Evolutionary conservation across 2,329 filamentous ascomycete genomes (phyloP), one percentile per base, ranked within the genome.

Genomic region (Curvularia hawaiiensis): DNA sequence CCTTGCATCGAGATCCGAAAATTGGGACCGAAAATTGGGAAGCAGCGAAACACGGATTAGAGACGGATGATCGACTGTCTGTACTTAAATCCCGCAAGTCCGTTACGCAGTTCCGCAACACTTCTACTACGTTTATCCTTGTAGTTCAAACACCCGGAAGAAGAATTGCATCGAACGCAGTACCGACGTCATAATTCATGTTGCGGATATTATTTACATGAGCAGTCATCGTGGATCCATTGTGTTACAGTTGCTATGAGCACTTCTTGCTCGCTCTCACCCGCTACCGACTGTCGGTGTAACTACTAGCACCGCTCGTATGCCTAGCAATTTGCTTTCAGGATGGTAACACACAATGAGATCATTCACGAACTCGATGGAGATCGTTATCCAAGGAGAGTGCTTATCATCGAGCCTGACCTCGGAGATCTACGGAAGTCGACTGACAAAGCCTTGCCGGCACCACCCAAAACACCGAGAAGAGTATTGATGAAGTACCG

Each of bases 361-460:
- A 49, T 30, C 4, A 45, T 59, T 43, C 24, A 54, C 31, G 31
- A 48, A 24, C 59, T 57, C 24, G 51, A 58, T 3, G 39, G 47
- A 10, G 48, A 43, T 2, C 55, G 58, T 12, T 59, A 54, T 46
- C 48, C 58, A 9, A 56, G 62, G 14, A 61, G 45, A 22, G 40
- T 63, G n/a, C 55, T 61, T 3, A 43, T 24, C 8, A 61, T 68
- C 26, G 58, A 64, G 47, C 65, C 62, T 12, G 67, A 69, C 43
- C 50, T 70, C 20, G 66, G 61, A 45, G 67, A 69, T 38, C 60
- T 61, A 47, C 53, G 64, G 50, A 55, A 59, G 50, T 68, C 63
- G 12, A 64, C 52, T 3, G 60, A 58, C 44, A 67, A 64, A 52
- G 62, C 65, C 22, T 52, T 68, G 10, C 64, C 67, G 11, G 55